Evolutionary conservation across 805 yeast genomes (phyloP).

Genomic region (Crinitomyces ghanaensis): DNA sequence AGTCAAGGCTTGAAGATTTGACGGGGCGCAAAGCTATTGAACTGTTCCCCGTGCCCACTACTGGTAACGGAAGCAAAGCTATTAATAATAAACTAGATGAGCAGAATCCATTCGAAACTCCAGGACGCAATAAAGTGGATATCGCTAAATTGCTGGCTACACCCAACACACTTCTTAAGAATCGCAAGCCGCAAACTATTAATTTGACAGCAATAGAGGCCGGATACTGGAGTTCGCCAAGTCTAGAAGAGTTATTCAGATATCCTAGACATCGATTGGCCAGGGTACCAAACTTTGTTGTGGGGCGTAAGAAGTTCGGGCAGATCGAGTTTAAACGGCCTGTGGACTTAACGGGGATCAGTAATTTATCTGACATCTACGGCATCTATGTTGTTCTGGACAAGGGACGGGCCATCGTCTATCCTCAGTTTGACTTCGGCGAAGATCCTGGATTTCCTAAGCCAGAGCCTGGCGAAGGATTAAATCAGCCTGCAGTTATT

Average conservation of each 20-base stretch:
- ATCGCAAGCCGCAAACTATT: too few relatives aligned
- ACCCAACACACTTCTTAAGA: too few relatives aligned
- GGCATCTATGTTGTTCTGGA: constrained; percentile 55
- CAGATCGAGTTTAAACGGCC: constrained; percentile 56
- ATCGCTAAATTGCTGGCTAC: too few relatives aligned
- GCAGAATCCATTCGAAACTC: too few relatives aligned
- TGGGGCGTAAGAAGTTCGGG: constrained; percentile 71
- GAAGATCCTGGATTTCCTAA: constrained; percentile 36
- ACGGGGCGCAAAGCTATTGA: too few relatives aligned
- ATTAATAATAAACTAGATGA: too few relatives aligned
- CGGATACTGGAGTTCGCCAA: constrained; percentile 75
- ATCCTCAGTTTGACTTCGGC: too few relatives aligned
- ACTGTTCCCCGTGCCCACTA: too few relatives aligned
- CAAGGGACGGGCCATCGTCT: constrained; percentile 50
- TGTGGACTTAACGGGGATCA: constrained; percentile 61
- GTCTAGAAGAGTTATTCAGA: constrained; percentile 46
- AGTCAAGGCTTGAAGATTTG: too few relatives aligned
- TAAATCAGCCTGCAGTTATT: constrained; percentile 61
- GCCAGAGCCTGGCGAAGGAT: constrained; percentile 61
- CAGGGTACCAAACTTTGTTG: constrained; percentile 45
- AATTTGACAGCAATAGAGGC: constrained; percentile 20
- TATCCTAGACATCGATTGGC: constrained; percentile 48
- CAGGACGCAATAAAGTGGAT: too few relatives aligned
- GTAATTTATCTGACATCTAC: constrained; percentile 46
- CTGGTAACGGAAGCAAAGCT: too few relatives aligned